These are phyloP conservation scores for Diaporthe aspalathi DNA, from an alignment of 2,329 filamentous ascomycete genomes.

Conservation along the genomic window DNA sequence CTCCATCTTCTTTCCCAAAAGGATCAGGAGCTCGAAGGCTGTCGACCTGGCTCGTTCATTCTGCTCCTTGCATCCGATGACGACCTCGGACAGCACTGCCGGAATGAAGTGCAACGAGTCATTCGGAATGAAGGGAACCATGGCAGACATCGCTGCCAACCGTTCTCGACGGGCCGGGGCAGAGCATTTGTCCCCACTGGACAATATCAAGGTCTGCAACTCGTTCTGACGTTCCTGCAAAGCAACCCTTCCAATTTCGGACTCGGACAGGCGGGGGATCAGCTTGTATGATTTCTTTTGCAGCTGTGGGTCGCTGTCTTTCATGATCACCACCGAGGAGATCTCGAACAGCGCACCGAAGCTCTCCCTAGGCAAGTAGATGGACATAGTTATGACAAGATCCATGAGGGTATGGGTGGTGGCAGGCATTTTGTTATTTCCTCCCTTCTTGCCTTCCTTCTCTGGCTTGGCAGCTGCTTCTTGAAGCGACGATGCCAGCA, in stretches of 20 bases:
- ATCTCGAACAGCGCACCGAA: slow-evolving; percentile 89
- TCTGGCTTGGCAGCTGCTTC: slow-evolving; percentile 63
- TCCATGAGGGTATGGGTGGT: slow-evolving; percentile 97
- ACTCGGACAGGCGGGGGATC: slow-evolving; percentile 88
- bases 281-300: slow-evolving; percentile 99
- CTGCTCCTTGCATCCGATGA: slow-evolving; percentile 96
- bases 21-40: slow-evolving; percentile 89
- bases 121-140: slow-evolving; percentile 82
- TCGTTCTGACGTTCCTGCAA: slow-evolving; percentile 80
- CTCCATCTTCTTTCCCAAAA: slow-evolving; percentile 85
- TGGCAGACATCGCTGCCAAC: slow-evolving; percentile 81
- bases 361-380: slow-evolving; percentile 89
- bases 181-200: slow-evolving; percentile 85
- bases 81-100: slow-evolving; percentile 89
- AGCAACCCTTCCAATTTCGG: slow-evolving; percentile 79
- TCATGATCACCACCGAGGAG: slow-evolving; percentile 83
- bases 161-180: slow-evolving; percentile 88
- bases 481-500: slow-evolving; percentile 80
- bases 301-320: slow-evolving; percentile 86
- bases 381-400: slow-evolving; percentile 93
- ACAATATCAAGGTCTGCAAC: slow-evolving; percentile 83
- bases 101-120: slow-evolving; percentile 93
- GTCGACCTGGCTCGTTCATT: slow-evolving; percentile 93
- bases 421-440: slow-evolving; percentile 82
- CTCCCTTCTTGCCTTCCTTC: slow-evolving; percentile 72